A percentile compares a stretch with the other conserved stretches of the same genome.
Conservation (phyloP, 768 basidiomycete species). For the Agaricus sinodeliciosus region DNA sequence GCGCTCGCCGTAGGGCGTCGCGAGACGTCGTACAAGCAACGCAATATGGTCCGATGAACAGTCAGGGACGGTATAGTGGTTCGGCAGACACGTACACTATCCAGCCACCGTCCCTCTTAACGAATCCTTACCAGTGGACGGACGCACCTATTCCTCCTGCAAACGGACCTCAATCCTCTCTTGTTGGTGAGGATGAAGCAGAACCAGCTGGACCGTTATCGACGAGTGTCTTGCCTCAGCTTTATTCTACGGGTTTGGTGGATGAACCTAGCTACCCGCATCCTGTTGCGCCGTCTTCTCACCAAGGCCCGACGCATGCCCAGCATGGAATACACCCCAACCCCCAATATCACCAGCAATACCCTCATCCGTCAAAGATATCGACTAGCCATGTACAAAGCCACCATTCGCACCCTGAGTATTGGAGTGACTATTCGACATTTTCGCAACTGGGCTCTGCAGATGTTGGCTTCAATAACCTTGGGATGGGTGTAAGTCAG, state of each 20-base stretch:
- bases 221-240: constrained; percentile 67
- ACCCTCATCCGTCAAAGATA: background rate
- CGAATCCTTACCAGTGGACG: constrained; percentile 15
- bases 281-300: constrained; percentile 11
- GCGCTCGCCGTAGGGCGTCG: background rate
- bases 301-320: constrained; percentile 9
- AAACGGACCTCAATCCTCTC: background rate
- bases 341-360: constrained; percentile 5
- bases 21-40: background rate
- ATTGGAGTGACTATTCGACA: constrained; percentile 49
- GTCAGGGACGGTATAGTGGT: background rate
- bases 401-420: constrained; percentile 39
- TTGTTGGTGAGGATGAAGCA: constrained; percentile 3
- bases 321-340: constrained; percentile 3
- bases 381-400: constrained; percentile 8
- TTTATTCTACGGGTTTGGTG: constrained; percentile 67
- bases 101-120: constrained; percentile 11
- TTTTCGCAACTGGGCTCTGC: constrained; percentile 42
- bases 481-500: constrained; percentile 16
- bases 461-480: constrained; percentile 17
- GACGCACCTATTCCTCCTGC: constrained; percentile 4
- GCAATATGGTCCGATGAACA: background rate
- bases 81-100: constrained; percentile 1
- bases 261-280: constrained; percentile 29
- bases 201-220: constrained; percentile 45